These are phyloP conservation scores for Coniella lustricola DNA, from an alignment of 2,329 filamentous ascomycete species.

Conservation along the genomic window DNA sequence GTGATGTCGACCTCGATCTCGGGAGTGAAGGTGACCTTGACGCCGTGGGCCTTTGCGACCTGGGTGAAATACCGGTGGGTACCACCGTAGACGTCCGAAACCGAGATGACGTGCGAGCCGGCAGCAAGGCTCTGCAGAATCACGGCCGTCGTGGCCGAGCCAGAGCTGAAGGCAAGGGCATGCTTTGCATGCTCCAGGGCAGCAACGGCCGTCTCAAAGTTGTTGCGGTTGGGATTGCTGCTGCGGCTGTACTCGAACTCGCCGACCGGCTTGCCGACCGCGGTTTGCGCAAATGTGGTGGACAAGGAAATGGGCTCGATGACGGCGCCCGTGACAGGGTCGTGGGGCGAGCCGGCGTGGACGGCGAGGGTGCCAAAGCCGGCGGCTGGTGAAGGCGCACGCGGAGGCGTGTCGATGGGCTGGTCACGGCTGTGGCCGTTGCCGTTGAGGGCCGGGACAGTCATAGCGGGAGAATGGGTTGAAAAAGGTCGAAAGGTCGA, in stretches of 20 bases:
- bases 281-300: slow-evolving; percentile 89
- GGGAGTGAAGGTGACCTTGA: slow-evolving; percentile 89
- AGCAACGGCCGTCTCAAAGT: slow-evolving; percentile 88
- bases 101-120: slow-evolving; percentile 89
- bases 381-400: slow-evolving; percentile 66
- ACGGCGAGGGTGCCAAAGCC: slow-evolving; percentile 91
- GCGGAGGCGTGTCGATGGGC: slow-evolving; percentile 58
- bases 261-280: slow-evolving; percentile 81
- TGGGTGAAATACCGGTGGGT: slow-evolving; percentile 99
- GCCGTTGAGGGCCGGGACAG: slow-evolving; percentile 9
- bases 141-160: slow-evolving; percentile 86
- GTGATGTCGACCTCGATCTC: slow-evolving; percentile 84
- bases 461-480: slow-evolving; percentile 1
- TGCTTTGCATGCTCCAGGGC: slow-evolving; percentile 88
- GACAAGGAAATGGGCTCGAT: slow-evolving; percentile 95
- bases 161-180: slow-evolving; percentile 89
- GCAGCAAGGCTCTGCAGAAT: slow-evolving; percentile 88
- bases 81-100: slow-evolving; percentile 95
- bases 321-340: slow-evolving; percentile 86
- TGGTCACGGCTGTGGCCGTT: slow-evolving; percentile 21
- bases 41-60: slow-evolving; percentile 88
- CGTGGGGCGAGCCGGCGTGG: slow-evolving; percentile 85
- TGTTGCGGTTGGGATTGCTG: slow-evolving; percentile 88
- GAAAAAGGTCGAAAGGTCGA: too few species aligned
- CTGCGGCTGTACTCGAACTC: slow-evolving; percentile 89